phyloP scores from a whole-genome alignment of 331 rosid species.

The Quercus phellos region DNA sequence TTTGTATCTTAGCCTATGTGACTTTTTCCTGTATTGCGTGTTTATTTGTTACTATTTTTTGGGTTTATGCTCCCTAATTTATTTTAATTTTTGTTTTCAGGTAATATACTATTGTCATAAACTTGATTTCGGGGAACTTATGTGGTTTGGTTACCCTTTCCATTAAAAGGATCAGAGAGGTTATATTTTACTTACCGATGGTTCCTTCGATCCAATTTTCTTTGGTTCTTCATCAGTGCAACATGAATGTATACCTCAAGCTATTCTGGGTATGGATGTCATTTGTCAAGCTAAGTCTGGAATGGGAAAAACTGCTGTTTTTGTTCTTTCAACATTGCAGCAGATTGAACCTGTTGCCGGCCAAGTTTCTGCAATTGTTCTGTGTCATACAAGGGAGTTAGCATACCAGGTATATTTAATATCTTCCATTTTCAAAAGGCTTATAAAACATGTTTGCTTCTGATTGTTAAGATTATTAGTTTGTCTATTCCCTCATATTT shows the following conservation, averaged over 20 bases:
- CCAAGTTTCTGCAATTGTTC: constrained; percentile 91
- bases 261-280: constrained; percentile 98
- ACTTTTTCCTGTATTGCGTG: not conserved
- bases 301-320: constrained; percentile 99
- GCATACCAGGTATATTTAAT: constrained; percentile 73
- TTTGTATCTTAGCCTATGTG: not conserved
- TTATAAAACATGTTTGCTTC: not conserved
- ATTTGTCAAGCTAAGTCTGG: constrained; percentile 99
- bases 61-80: not conserved
- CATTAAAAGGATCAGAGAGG: constrained; percentile 53
- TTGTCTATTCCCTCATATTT: constrained; percentile 6
- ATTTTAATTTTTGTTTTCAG: constrained; percentile 44
- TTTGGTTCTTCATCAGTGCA: constrained; percentile 95
- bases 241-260: constrained; percentile 99
- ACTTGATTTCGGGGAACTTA: constrained; percentile 65
- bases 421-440: not conserved
- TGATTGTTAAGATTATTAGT: not conserved
- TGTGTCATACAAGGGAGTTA: constrained; percentile 93
- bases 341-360: constrained; percentile 97
- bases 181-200: constrained; percentile 70
- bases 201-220: constrained; percentile 62
- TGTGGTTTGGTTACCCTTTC: constrained; percentile 66
- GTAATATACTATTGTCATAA: constrained; percentile 63
- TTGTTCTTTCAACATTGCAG: constrained; percentile 90
- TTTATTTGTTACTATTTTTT: not conserved